phyloP scores from a whole-genome alignment of 2,329 filamentous ascomycete genomes.

The Cadophora sp. region DNA sequence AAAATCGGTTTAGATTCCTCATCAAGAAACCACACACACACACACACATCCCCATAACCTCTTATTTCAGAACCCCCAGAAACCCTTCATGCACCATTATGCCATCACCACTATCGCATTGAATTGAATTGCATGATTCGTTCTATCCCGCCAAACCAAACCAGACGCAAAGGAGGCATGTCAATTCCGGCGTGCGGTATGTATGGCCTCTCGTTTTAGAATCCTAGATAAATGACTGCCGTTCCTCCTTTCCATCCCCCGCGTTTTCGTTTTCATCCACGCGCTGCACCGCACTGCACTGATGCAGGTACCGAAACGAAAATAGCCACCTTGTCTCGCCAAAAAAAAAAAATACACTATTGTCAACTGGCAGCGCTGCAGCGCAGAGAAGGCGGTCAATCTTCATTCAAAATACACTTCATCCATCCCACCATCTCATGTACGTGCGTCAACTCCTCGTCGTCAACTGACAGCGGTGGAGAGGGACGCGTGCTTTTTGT shows the following conservation, averaged over 20 bases:
- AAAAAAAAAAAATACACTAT: not conserved
- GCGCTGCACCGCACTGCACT: not conserved
- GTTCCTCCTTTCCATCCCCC: conserved; percentile 6
- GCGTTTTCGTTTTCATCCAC: conserved; percentile 11
- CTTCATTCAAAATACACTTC: not conserved
- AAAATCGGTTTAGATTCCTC: no score
- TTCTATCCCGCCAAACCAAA: not conserved
- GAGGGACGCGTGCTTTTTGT: conserved; percentile 11
- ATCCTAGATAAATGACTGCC: not conserved
- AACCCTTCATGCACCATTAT: conserved; percentile 10
- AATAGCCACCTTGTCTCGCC: not conserved
- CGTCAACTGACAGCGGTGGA: not conserved
- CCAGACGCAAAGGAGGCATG: not conserved
- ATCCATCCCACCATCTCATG: not conserved
- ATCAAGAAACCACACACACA: not conserved
- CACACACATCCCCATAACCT: not conserved
- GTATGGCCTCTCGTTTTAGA: conserved; percentile 16
- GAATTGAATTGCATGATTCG: conserved; percentile 11
- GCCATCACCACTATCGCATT: conserved; percentile 2
- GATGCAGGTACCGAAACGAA: conserved; percentile 9
- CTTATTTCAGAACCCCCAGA: not conserved
- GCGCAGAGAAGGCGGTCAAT: not conserved
- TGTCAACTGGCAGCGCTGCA: not conserved
- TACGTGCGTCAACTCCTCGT: not conserved
- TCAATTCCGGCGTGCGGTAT: not conserved